These are phyloP conservation scores for Plasmopara muralis DNA, from an alignment of 352 stramenopile species.

Conservation along the genomic window DNA sequence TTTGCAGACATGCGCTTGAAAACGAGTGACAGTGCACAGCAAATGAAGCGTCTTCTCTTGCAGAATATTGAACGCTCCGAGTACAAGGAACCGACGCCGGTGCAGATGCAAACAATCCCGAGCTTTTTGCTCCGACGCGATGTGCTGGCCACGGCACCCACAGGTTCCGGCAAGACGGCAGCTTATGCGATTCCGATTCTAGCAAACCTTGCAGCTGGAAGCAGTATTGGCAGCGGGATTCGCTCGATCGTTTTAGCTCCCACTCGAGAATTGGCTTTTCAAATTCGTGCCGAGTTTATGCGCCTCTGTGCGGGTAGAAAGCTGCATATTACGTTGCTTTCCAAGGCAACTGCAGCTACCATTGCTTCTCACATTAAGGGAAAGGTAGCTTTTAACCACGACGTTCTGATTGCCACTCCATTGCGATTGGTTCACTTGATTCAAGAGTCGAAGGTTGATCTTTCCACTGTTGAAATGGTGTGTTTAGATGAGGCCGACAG, in stretches of 20 bases:
- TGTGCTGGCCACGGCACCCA: conserved; percentile 94
- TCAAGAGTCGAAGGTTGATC: conserved; percentile 76
- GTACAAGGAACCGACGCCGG: conserved; percentile 98
- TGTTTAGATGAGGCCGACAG: conserved; percentile 98
- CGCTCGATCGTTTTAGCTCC: conserved; percentile 93
- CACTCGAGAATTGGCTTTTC: conserved; percentile 95
- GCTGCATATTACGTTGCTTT: conserved; percentile 86
- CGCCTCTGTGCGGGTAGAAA: conserved; percentile 86
- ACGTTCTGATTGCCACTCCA: conserved; percentile 96
- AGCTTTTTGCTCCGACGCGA: conserved; percentile 87
- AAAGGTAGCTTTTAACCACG: conserved; percentile 77
- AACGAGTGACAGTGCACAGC: conserved; percentile 35
- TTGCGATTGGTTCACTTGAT: conserved; percentile 92
- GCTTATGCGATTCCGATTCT: conserved; percentile 96
- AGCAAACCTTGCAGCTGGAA: conserved; percentile 46
- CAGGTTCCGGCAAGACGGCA: conserved; percentile 96
- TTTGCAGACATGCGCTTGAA: conserved; percentile 67
- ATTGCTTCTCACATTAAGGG: conserved; percentile 74
- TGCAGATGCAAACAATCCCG: conserved; percentile 98
- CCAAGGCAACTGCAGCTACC: conserved; percentile 87
- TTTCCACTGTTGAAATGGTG: conserved; percentile 88
- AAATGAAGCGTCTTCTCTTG: conserved; percentile 60
- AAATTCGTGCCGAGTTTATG: conserved; percentile 95
- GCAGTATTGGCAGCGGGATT: conserved; percentile 52
- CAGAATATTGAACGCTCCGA: conserved; percentile 82